Percentiles rank a stretch among this genome's conserved stretches.
phyloP scores from a whole-genome alignment of 305 asterid genomes.

The Solanum hybrid region DNA sequence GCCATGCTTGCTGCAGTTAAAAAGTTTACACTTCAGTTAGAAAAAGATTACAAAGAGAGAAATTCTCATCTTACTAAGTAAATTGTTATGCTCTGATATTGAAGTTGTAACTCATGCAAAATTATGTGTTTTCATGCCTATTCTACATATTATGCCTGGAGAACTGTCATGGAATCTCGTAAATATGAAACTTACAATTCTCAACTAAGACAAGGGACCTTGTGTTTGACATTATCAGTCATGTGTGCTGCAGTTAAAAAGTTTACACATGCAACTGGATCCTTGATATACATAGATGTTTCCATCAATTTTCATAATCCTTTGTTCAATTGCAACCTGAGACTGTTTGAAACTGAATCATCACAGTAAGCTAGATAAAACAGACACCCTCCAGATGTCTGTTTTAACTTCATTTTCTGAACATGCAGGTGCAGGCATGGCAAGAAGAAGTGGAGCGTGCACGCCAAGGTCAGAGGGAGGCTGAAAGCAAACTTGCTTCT shows the following conservation, averaged over 20 bases:
- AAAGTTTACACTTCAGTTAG: not conserved
- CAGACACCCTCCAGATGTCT: not conserved
- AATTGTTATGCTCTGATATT: not conserved
- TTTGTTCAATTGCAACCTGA: not conserved
- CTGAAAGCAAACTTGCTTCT: constrained; percentile 84
- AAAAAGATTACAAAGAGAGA: not conserved
- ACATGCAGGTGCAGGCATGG: constrained; percentile 87
- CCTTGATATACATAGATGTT: not conserved
- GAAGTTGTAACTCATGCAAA: not conserved
- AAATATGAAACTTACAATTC: not conserved
- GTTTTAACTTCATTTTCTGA: constrained; percentile 15
- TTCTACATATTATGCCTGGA: not conserved
- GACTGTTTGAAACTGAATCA: not conserved
- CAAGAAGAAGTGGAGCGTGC: constrained; percentile 99
- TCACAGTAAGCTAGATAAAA: not conserved
- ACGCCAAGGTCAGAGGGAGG: constrained; percentile 93
- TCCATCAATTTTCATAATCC: not conserved
- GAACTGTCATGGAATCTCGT: not conserved
- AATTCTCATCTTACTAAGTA: constrained; percentile 1
- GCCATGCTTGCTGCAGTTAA: not conserved
- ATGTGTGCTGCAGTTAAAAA: not conserved
- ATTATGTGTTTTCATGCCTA: not conserved
- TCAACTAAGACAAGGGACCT: not conserved
- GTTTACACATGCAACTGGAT: not conserved
- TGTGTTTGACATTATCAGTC: not conserved